Percentiles rank a stretch among this genome's conserved stretches.
Conservation (phyloP, 352 stramenopile species). For the Phytophthora citrophthora region DNA sequence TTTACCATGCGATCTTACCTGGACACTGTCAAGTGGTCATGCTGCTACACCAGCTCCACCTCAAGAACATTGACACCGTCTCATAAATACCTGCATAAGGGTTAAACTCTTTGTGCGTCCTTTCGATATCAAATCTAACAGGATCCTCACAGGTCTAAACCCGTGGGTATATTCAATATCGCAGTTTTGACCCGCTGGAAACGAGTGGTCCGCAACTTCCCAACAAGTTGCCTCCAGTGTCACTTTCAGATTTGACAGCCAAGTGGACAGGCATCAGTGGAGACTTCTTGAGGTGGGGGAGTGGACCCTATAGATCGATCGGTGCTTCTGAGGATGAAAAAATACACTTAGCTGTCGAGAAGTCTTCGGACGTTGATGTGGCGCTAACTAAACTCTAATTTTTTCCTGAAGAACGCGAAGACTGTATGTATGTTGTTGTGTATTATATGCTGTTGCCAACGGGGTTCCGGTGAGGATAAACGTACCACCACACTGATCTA, state of each 20-base stretch:
- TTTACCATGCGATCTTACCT: too few relatives aligned
- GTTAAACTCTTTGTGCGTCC: background rate
- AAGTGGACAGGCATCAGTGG: background rate
- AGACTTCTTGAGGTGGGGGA: background rate
- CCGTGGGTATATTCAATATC: constrained; percentile 1
- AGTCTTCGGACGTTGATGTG: constrained; percentile 41
- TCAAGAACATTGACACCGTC: too few relatives aligned
- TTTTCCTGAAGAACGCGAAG: constrained; percentile 78
- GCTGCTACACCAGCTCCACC: too few relatives aligned
- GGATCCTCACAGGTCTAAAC: constrained; percentile 1
- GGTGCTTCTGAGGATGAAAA: constrained; percentile 76
- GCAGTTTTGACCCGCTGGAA: constrained; percentile 14
- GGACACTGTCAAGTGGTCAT: too few relatives aligned
- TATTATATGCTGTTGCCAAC: constrained; percentile 16
- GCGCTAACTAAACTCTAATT: constrained; percentile 84
- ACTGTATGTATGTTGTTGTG: background rate
- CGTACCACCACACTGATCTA: constrained; percentile 81
- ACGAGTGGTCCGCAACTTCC: constrained; percentile 19
- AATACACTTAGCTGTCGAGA: constrained; percentile 61
- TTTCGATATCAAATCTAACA: constrained; percentile 13
- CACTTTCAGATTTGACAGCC: constrained; percentile 30
- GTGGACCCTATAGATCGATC: background rate
- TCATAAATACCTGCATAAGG: too few relatives aligned
- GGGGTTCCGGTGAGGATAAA: constrained; percentile 63
- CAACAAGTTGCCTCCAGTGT: background rate